These are phyloP conservation scores for Spencermartinsiella europaea DNA, from an alignment of 805 yeast species.

Conservation along the genomic window DNA sequence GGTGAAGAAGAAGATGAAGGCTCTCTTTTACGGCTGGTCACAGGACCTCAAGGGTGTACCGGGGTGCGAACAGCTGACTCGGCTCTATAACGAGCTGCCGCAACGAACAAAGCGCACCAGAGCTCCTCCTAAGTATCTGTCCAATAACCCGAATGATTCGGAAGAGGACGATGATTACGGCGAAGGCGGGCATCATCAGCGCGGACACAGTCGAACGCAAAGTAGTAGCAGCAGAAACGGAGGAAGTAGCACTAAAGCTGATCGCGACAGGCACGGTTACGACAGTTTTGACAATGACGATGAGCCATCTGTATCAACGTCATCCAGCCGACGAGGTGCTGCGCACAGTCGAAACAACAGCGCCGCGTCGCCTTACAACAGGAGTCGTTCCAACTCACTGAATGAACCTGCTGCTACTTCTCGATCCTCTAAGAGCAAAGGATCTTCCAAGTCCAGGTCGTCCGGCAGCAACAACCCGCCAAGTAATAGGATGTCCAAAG, in stretches of 20 bases:
- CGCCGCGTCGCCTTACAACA: not conserved
- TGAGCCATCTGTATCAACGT: too few relatives aligned
- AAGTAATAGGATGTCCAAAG: not conserved
- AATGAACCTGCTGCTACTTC: not conserved
- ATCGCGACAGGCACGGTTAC: too few relatives aligned
- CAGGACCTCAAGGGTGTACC: conserved; percentile 45
- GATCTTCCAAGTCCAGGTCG: not conserved
- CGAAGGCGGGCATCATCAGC: conserved; percentile 1
- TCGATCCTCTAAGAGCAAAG: not conserved
- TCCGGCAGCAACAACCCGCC: not conserved
- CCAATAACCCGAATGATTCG: conserved; percentile 21
- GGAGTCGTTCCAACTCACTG: not conserved
- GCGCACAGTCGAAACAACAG: not conserved
- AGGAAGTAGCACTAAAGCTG: too few relatives aligned
- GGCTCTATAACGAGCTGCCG: conserved; percentile 44
- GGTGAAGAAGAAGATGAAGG: conserved; percentile 45
- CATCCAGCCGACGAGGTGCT: not conserved
- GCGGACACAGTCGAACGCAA: too few relatives aligned
- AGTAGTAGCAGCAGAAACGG: too few relatives aligned
- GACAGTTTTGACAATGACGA: too few relatives aligned
- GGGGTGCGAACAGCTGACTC: conserved; percentile 46
- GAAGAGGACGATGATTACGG: conserved; percentile 15
- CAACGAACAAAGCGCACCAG: conserved; percentile 25
- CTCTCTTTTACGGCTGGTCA: conserved; percentile 62
- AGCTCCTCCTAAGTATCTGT: conserved; percentile 24